Conservation (phyloP, 352 stramenopile genomes). For the Pythium aristosporum region DNA sequence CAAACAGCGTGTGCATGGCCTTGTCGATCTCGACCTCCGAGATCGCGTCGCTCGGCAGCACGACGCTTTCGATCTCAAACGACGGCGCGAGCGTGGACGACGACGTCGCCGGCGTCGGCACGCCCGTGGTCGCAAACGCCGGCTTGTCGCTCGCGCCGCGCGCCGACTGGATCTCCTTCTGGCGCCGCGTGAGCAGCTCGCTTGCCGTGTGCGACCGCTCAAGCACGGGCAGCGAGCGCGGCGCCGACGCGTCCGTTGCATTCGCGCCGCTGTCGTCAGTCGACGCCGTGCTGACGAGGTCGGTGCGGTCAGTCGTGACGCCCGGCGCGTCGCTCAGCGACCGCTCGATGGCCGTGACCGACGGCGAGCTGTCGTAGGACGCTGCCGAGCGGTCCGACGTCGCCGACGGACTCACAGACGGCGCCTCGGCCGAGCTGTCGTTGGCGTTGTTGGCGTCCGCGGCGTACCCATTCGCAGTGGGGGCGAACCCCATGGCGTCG, state of each 20-base stretch:
- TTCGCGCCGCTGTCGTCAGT: conserved; percentile 18
- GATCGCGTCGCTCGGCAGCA: conserved; percentile 62
- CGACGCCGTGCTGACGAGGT: conserved; percentile 25
- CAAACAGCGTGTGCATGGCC: conserved; percentile 78
- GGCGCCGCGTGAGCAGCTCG: conserved; percentile 61
- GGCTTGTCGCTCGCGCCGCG: conserved; percentile 40
- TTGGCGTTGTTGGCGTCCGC: not conserved
- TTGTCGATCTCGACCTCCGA: conserved; percentile 83
- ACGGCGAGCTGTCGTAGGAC: conserved; percentile 45
- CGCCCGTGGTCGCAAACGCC: conserved; percentile 30
- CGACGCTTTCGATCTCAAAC: conserved; percentile 85
- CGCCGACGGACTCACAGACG: conserved; percentile 18
- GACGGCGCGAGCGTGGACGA: conserved; percentile 35
- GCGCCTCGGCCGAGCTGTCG: not conserved
- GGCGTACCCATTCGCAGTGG: not conserved
- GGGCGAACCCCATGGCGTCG: conserved; percentile 13
- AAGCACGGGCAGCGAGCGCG: conserved; percentile 44
- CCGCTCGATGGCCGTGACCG: conserved; percentile 43
- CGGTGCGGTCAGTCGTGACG: conserved; percentile 37
- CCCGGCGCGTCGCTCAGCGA: conserved; percentile 29
- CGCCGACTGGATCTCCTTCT: conserved; percentile 49
- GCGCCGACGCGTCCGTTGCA: conserved; percentile 16
- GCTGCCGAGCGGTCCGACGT: conserved; percentile 39
- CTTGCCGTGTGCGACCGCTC: conserved; percentile 73
- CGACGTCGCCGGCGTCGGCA: conserved; percentile 27